phyloP scores from a whole-genome alignment of 2,329 filamentous ascomycete genomes.

The Colletotrichum horii region DNA sequence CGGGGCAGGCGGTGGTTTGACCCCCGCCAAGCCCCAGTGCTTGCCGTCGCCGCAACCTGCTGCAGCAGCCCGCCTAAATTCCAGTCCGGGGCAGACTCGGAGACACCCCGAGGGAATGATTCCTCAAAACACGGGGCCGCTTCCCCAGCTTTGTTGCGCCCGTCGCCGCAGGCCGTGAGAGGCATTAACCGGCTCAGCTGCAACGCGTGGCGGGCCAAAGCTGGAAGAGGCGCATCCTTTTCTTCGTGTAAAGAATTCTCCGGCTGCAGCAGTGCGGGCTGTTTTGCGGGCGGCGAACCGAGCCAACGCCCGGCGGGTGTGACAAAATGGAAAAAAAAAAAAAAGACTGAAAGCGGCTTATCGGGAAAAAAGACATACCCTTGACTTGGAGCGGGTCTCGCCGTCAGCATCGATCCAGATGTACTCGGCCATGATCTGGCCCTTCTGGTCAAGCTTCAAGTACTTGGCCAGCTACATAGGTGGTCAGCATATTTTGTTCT shows the following conservation, averaged over 20 bases:
- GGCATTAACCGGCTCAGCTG: not conserved
- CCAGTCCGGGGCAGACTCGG: not conserved
- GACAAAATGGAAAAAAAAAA: not conserved
- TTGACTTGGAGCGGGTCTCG: slow-evolving; percentile 91
- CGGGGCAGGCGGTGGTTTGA: slow-evolving; percentile 12
- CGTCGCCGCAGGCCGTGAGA: not conserved
- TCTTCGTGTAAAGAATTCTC: not conserved
- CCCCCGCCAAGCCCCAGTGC: slow-evolving; percentile 19
- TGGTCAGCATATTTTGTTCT: slow-evolving; percentile 16
- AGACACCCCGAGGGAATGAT: not conserved
- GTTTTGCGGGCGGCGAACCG: not conserved
- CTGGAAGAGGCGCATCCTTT: not conserved
- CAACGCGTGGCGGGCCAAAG: not conserved
- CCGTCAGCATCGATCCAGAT: slow-evolving; percentile 91
- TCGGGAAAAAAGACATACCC: slow-evolving; percentile 67
- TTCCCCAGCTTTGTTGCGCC: slow-evolving; percentile 1
- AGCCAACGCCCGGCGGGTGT: not conserved
- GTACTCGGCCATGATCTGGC: slow-evolving; percentile 90
- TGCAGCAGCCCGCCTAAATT: not conserved
- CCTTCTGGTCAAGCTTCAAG: slow-evolving; percentile 88
- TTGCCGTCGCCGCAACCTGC: not conserved
- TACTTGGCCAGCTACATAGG: slow-evolving; percentile 82
- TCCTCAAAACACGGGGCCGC: not conserved
- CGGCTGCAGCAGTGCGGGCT: not conserved
- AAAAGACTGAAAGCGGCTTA: slow-evolving; percentile 23